Evolutionary conservation across 2,329 filamentous ascomycete genomes (phyloP).

Genomic region (Fusarium sp.): DNA sequence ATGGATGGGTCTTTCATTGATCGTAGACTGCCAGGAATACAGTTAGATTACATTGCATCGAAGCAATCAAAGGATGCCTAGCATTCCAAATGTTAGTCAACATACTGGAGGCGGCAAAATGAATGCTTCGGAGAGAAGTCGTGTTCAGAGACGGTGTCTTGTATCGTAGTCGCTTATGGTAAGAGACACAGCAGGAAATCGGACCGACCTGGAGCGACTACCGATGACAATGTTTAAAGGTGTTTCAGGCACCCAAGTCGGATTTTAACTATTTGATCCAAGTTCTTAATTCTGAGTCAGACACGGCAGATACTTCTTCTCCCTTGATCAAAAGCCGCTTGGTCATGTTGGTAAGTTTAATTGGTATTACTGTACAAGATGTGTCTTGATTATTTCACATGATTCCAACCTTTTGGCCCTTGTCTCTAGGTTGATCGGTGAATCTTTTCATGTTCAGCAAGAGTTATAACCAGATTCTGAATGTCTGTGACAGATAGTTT

Average conservation of each 20-base stretch:
- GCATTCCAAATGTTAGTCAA: neutral
- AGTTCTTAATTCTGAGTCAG: neutral
- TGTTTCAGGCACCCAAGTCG: neutral
- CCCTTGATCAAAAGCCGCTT: neutral
- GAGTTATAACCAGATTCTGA: accelerated
- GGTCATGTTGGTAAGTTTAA: neutral
- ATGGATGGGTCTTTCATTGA: neutral
- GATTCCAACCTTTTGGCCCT: neutral
- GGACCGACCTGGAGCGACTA: neutral
- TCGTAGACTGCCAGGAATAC: neutral
- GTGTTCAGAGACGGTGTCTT: neutral
- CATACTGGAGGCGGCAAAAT: neutral
- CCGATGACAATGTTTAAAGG: neutral
- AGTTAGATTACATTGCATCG: neutral
- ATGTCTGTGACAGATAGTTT: neutral
- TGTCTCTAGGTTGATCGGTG: neutral
- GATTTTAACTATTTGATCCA: neutral
- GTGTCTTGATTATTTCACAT: no score
- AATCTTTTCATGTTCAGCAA: neutral
- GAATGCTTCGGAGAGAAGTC: neutral
- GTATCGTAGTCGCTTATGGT: neutral
- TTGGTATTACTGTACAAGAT: neutral
- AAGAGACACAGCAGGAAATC: constrained; percentile 1
- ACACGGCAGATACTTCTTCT: constrained; percentile 1
- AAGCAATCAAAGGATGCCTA: neutral